These are phyloP conservation scores for Closterium sp. DNA, from an alignment of 139 green algal species.

Conservation along the genomic window DNA sequence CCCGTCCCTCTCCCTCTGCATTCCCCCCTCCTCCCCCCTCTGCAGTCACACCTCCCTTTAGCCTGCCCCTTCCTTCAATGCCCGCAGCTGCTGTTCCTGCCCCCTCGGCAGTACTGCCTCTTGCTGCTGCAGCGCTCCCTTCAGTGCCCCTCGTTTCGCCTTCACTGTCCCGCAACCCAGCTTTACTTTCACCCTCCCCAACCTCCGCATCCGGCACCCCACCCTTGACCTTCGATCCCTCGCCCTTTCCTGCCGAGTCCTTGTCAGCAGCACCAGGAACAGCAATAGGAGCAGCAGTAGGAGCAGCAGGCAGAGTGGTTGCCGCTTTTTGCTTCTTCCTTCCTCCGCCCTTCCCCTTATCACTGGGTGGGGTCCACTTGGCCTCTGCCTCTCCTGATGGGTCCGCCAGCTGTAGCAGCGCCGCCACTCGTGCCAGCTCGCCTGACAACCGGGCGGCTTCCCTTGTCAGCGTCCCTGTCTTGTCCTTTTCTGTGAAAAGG, in stretches of 20 bases:
- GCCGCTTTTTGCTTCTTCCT: neutral
- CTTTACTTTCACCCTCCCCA: neutral
- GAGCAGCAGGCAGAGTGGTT: neutral
- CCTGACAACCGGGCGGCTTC: neutral
- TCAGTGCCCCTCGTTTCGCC: neutral
- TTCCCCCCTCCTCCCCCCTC: neutral
- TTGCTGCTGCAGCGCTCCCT: too few relatives aligned
- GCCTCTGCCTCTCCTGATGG: slow-evolving; percentile 42
- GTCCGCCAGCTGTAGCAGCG: slow-evolving; percentile 43
- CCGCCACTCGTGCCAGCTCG: slow-evolving; percentile 19
- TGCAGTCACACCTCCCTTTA: neutral
- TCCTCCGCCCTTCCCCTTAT: neutral
- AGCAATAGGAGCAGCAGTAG: neutral
- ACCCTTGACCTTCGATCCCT: neutral
- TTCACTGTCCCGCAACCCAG: neutral
- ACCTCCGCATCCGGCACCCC: too few relatives aligned
- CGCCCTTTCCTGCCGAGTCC: neutral
- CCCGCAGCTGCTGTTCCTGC: neutral
- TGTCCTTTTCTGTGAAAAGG: slow-evolving; percentile 27
- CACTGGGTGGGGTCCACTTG: slow-evolving; percentile 9
- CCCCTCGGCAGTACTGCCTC: too few relatives aligned
- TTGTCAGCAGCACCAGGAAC: neutral
- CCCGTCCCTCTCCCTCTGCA: neutral
- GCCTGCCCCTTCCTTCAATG: neutral
- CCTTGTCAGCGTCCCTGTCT: slow-evolving; percentile 17